Percentiles rank a stretch among this genome's conserved stretches.
These are phyloP conservation scores for Tricholoma bakamatsutake DNA, from an alignment of 768 basidiomycete species.

Conservation along the genomic window DNA sequence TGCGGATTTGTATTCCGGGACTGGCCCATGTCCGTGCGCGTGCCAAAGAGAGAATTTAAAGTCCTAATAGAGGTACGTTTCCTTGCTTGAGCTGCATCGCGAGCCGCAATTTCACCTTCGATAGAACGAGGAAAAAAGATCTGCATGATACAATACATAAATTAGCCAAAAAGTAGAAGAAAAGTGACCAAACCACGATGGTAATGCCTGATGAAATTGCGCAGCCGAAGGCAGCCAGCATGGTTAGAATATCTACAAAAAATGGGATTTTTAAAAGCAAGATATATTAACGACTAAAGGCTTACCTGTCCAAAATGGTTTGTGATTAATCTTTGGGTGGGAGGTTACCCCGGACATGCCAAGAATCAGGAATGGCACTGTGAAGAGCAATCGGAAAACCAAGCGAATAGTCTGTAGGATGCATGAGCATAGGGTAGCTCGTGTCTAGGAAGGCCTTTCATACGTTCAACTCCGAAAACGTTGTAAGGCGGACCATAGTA, in stretches of 20 bases:
- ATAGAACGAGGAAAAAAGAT: conserved; percentile 83
- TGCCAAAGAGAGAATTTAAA: conserved; percentile 16
- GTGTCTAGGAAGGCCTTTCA: conserved; percentile 17
- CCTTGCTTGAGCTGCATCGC: conserved; percentile 39
- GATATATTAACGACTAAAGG: conserved; percentile 1
- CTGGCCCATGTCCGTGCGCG: conserved; percentile 15
- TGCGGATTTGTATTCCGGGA: conserved; percentile 7
- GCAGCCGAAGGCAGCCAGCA: conserved; percentile 54
- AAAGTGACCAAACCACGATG: conserved; percentile 45
- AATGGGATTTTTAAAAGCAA: background rate
- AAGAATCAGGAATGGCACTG: conserved; percentile 56
- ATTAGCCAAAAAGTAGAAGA: background rate
- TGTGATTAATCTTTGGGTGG: conserved; percentile 61
- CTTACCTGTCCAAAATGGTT: conserved; percentile 45
- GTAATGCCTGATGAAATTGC: conserved; percentile 69
- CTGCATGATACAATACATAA: conserved; percentile 26
- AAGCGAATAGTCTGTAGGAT: conserved; percentile 58
- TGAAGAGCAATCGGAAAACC: conserved; percentile 69
- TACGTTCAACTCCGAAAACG: conserved; percentile 81
- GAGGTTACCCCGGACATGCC: conserved; percentile 63
- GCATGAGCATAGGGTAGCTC: background rate
- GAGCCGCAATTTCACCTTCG: conserved; percentile 53
- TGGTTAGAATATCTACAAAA: conserved; percentile 49
- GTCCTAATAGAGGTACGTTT: conserved; percentile 26
- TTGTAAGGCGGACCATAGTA: conserved; percentile 68